Evolutionary conservation across 257 asterid species (phyloP), one percentile per base, ranked within the genome.

Genomic region (Buddleja alternifolia): DNA sequence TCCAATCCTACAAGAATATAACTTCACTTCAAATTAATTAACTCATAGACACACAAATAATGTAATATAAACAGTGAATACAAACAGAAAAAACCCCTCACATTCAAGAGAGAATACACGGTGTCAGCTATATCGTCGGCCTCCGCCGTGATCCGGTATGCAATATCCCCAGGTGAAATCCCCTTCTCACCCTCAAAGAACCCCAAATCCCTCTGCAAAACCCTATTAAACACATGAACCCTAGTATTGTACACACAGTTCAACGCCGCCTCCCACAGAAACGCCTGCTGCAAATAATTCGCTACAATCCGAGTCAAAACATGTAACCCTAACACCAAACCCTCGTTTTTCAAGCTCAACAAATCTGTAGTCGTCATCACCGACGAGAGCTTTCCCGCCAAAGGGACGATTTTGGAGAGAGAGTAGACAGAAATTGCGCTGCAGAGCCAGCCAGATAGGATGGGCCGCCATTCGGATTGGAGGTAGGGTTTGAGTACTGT

Each of bases 211-310:
- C 96, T 86, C 72, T 73, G 72, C 79, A 93, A 70, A 77, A 93
- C 92, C 85, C 77, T 86, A 29, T 64, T 20, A 67, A 84, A 90
- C 44, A 86, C 97, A 81, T 68, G 63, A 75, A 86, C 72, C 68
- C 98, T 78, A 54, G 90, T 61, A 23, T 78, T 66, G 67, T 75
- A 84, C 56, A 69, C 89, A 48, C 86, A 93, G 44, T 80, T 85
- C 90, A 93, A 51, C 10, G 98, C 89, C 0, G 97, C 97, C 25
- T 85, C 97, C 98, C 96, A 93, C 34, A 90, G 62, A 67, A 80
- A 82, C 25, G 78, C 88, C 80, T 93, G 95, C 78, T 90, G 97
- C 79, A 86, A 46, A 74, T 88, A 90, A 70, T 53, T 85, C 24
- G 89, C 83, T n/a, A 81, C 42, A 4, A 77, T 77, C 41, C 97